Conservation (phyloP, 805 yeast genomes). For the Lipomyces mesembrius region DNA sequence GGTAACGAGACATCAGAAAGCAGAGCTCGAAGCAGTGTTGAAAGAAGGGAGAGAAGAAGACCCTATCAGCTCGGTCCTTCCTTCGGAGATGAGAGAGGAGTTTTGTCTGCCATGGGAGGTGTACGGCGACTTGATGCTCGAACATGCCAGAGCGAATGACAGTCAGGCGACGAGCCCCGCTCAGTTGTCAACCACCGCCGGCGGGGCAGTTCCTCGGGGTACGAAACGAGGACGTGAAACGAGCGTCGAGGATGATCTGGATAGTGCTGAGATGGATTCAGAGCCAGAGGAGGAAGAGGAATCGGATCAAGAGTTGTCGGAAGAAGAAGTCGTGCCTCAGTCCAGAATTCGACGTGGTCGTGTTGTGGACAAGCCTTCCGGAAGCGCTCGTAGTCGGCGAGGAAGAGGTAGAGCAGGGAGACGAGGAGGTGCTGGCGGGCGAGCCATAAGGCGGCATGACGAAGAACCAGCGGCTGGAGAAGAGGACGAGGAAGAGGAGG, state of each 20-base stretch:
- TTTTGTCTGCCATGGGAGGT: conserved; percentile 54
- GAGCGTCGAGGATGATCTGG: conserved; percentile 22
- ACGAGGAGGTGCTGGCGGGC: conserved; percentile 8
- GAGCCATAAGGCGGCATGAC: neutral
- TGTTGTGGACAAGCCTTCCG: neutral
- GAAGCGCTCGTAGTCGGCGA: conserved; percentile 6
- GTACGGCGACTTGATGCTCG: conserved; percentile 51
- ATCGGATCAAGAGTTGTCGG: conserved; percentile 32
- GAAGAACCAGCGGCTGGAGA: conserved; percentile 15
- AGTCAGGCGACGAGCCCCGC: conserved; percentile 37
- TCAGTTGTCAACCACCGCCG: conserved; percentile 26
- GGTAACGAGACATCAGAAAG: conserved; percentile 4
- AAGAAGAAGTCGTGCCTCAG: conserved; percentile 32
- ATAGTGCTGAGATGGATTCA: conserved; percentile 13
- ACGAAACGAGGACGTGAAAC: conserved; percentile 28
- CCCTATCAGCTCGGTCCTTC: conserved; percentile 14
- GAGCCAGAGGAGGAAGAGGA: conserved; percentile 18
- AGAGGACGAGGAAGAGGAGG: conserved; percentile 16
- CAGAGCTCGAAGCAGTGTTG: conserved; percentile 27
- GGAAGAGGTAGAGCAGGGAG: conserved; percentile 17
- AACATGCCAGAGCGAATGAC: conserved; percentile 45
- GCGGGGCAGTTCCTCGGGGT: conserved; percentile 11
- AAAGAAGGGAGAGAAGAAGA: conserved; percentile 21
- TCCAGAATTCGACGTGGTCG: conserved; percentile 20
- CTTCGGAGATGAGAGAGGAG: conserved; percentile 39